Percentiles rank a stretch among this genome's conserved stretches.
These are phyloP conservation scores for Boletellus sp. DNA, from an alignment of 768 basidiomycete species.

Conservation along the genomic window DNA sequence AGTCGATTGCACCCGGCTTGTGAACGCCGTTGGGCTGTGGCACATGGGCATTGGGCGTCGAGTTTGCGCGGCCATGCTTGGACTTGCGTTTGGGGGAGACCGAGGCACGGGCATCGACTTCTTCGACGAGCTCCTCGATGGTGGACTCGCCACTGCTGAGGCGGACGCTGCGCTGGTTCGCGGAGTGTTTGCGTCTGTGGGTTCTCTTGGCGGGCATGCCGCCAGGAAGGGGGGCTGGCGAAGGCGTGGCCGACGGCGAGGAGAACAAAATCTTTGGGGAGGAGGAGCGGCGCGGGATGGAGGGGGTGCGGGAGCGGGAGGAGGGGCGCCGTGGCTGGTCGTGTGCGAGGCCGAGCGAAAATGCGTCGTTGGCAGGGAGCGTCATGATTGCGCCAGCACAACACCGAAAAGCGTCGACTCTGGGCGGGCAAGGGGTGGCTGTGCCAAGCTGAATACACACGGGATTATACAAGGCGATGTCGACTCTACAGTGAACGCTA, in stretches of 20 bases:
- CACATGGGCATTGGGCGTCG: constrained; percentile 4
- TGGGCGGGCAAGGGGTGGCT: constrained; percentile 4
- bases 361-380: constrained; percentile 35
- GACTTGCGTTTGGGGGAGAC: constrained; percentile 19
- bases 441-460: constrained; percentile 5
- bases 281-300: constrained; percentile 39
- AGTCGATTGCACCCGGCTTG: constrained; percentile 47
- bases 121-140: constrained; percentile 26
- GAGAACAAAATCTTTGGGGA: constrained; percentile 47
- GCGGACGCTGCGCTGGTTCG: constrained; percentile 15
- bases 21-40: constrained; percentile 1
- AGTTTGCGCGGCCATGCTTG: constrained; percentile 11
- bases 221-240: constrained; percentile 18
- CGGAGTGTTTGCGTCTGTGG: constrained; percentile 20
- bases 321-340: constrained; percentile 31
- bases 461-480: constrained; percentile 10
- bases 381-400: constrained; percentile 19
- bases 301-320: constrained; percentile 22
- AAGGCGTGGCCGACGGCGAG: constrained; percentile 19
- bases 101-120: constrained; percentile 13
- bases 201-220: constrained; percentile 38
- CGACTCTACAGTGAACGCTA: constrained; percentile 34
- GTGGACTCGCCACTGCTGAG: constrained; percentile 13
- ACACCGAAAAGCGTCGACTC: neutral
- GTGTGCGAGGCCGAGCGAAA: constrained; percentile 34